A percentile compares a stretch with the other conserved stretches of the same genome.
Conservation (phyloP, 163 green algal species). For the Chloroidium sp. region DNA sequence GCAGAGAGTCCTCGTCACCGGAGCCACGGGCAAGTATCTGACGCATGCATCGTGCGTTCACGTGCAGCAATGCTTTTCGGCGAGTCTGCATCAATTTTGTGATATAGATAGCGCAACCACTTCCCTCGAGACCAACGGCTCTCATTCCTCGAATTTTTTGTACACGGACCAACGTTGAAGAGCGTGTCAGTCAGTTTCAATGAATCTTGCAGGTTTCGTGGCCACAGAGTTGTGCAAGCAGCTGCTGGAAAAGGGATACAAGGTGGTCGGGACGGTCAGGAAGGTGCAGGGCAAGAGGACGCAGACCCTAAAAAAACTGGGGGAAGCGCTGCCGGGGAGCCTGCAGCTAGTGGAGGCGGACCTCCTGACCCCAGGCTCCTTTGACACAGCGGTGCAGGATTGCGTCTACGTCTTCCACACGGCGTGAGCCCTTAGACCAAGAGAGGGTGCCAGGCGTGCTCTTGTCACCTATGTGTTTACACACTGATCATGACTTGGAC, state of each 20-base stretch:
- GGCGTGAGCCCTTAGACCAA: slow-evolving; percentile 26
- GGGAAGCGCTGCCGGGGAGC: slow-evolving; percentile 17
- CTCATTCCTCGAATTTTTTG: too few relatives aligned
- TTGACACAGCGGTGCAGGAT: slow-evolving; percentile 42
- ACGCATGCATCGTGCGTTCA: too few relatives aligned
- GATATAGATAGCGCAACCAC: too few relatives aligned
- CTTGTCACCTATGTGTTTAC: neutral
- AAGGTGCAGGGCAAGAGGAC: slow-evolving; percentile 10
- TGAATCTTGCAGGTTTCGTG: slow-evolving; percentile 36
- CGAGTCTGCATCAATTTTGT: too few relatives aligned
- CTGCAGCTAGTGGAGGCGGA: slow-evolving; percentile 38
- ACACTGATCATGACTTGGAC: too few relatives aligned
- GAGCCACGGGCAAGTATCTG: too few relatives aligned
- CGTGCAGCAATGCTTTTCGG: too few relatives aligned
- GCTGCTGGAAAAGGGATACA: slow-evolving; percentile 52
- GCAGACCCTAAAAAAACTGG: slow-evolving; percentile 23
- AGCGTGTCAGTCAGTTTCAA: too few relatives aligned
- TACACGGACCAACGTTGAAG: too few relatives aligned
- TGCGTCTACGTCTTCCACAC: slow-evolving; percentile 62
- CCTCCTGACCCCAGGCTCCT: slow-evolving; percentile 31
- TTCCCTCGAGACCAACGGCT: too few relatives aligned
- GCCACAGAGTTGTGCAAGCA: slow-evolving; percentile 53
- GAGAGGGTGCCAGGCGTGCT: neutral
- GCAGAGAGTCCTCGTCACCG: too few relatives aligned
- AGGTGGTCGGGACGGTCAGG: slow-evolving; percentile 42